A percentile compares a stretch with the other conserved stretches of the same genome.
These are phyloP conservation scores for Apiospora rasikravindrae DNA, from an alignment of 2,329 filamentous ascomycete genomes.

Conservation along the genomic window DNA sequence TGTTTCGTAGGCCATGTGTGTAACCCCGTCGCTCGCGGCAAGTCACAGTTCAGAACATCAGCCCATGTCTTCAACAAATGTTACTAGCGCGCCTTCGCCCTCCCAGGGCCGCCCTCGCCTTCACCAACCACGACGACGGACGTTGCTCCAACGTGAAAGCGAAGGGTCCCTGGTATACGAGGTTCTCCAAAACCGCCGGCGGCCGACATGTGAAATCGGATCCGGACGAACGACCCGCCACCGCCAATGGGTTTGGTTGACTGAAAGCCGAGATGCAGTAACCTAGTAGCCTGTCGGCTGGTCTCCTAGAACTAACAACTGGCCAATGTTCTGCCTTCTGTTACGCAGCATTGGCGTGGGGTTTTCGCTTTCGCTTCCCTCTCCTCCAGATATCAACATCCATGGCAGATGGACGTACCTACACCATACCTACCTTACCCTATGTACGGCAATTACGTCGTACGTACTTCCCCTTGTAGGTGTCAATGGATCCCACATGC, in stretches of 20 bases:
- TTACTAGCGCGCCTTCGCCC: conserved; percentile 9
- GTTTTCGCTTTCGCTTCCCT: neutral
- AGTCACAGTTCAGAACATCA: conserved; percentile 2
- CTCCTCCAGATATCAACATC: neutral
- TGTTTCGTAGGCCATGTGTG: conserved; percentile 4
- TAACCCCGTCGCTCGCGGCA: conserved; percentile 1
- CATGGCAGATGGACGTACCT: neutral
- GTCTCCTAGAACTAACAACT: neutral
- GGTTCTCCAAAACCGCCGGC: neutral
- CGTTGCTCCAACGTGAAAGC: neutral
- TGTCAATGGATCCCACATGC: neutral
- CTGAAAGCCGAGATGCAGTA: neutral
- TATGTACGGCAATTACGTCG: neutral
- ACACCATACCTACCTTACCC: neutral
- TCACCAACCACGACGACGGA: neutral
- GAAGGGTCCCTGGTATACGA: conserved; percentile 1
- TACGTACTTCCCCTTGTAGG: neutral
- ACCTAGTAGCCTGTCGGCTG: neutral
- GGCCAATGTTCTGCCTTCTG: neutral
- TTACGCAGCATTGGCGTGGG: neutral
- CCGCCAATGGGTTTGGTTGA: neutral
- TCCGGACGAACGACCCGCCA: neutral
- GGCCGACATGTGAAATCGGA: neutral
- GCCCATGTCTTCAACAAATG: neutral
- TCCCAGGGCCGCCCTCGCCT: neutral